phyloP scores from a whole-genome alignment of 495 filamentous ascomycete genomes.

The Aspergillus sclerotioniger region DNA sequence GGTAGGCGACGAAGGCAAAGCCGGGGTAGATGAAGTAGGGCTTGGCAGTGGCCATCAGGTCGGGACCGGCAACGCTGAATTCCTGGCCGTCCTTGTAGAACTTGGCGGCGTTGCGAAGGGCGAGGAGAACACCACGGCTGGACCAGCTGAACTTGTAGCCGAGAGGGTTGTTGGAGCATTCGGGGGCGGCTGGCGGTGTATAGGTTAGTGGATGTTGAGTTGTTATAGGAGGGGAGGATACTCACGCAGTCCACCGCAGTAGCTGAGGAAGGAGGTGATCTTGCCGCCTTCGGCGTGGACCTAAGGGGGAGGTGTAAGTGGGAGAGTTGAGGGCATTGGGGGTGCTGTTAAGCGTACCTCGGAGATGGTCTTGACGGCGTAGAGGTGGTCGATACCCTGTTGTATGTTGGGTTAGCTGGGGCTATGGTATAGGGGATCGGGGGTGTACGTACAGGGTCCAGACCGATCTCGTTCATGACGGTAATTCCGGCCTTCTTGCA shows the following conservation, averaged over 20 bases:
- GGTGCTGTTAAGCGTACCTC: conserved; percentile 37
- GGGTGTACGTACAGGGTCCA: conserved; percentile 48
- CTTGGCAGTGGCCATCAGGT: conserved; percentile 84
- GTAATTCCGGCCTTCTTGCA: conserved; percentile 92
- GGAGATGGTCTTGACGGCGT: conserved; percentile 86
- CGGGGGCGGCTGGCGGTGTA: conserved; percentile 54
- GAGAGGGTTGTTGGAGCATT: conserved; percentile 83
- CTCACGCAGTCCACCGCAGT: conserved; percentile 76
- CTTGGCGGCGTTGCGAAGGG: conserved; percentile 79
- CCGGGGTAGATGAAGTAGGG: conserved; percentile 90
- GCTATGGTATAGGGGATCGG: background rate
- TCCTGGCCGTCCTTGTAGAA: conserved; percentile 78
- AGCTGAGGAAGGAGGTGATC: conserved; percentile 77
- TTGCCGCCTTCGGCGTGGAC: conserved; percentile 80
- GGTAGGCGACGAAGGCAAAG: conserved; percentile 88
- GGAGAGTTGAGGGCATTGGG: no score
- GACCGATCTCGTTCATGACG: conserved; percentile 96
- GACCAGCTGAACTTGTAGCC: conserved; percentile 97
- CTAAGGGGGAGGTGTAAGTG: background rate
- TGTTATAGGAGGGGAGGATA: no score
- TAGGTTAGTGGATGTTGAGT: no score
- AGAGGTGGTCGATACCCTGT: background rate
- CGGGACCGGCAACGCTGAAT: conserved; percentile 55
- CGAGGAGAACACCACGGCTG: conserved; percentile 81
- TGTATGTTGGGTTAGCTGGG: background rate